These are phyloP conservation scores for Xylaria bambusicola DNA, from an alignment of 495 filamentous ascomycete genomes.

Conservation along the genomic window DNA sequence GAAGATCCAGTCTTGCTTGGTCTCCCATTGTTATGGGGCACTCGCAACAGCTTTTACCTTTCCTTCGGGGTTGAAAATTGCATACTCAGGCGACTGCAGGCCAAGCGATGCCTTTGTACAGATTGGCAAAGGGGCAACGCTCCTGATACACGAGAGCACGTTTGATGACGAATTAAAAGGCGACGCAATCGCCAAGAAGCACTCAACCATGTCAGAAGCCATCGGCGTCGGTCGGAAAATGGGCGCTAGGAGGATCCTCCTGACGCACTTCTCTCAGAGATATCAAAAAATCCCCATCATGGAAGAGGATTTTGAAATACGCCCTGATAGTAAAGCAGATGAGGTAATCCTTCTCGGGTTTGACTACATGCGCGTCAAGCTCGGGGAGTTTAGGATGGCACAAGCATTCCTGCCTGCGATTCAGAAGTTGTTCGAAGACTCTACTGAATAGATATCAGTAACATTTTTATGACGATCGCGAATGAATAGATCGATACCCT, in stretches of 20 bases:
- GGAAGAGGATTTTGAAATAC: constrained; percentile 28
- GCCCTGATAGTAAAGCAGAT: constrained; percentile 24
- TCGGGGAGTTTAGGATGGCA: constrained; percentile 78
- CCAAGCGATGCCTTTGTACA: constrained; percentile 67
- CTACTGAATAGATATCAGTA: constrained; percentile 8
- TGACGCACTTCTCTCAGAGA: constrained; percentile 96
- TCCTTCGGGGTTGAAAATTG: constrained; percentile 76
- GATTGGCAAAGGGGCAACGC: constrained; percentile 72
- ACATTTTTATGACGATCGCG: background rate
- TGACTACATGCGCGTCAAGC: constrained; percentile 82
- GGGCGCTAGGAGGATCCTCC: constrained; percentile 70
- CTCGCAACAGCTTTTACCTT: constrained; percentile 77
- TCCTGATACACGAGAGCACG: constrained; percentile 93
- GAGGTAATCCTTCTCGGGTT: constrained; percentile 75
- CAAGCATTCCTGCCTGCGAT: constrained; percentile 73
- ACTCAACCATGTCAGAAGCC: constrained; percentile 83
- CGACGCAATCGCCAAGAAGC: constrained; percentile 85
- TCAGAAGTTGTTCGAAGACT: constrained; percentile 62
- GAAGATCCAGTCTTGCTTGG: constrained; percentile 59
- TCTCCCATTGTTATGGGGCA: constrained; percentile 78
- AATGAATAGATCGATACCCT: too few relatives aligned
- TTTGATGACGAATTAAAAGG: constrained; percentile 80
- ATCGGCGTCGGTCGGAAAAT: constrained; percentile 74
- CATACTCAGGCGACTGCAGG: constrained; percentile 91
- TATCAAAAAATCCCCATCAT: constrained; percentile 81